Percentiles rank a stretch among this genome's conserved stretches.
phyloP scores from a whole-genome alignment of 192 early-diverging fungal genomes.

The Dimargaris cristalligena region DNA sequence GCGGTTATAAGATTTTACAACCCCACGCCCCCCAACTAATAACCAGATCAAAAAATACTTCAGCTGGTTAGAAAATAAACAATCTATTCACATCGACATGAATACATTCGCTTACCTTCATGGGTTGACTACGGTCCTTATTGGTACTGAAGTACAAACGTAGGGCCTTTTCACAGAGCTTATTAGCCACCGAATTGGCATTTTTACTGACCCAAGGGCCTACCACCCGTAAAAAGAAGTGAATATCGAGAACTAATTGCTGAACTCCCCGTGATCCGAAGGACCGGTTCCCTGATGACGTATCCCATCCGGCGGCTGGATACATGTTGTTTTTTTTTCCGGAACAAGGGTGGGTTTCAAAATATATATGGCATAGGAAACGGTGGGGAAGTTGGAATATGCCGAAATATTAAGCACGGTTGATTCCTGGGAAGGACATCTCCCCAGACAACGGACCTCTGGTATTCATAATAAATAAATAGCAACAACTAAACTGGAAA shows the following conservation, averaged over 20 bases:
- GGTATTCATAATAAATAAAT: not conserved
- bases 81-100: too few relatives aligned
- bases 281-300: constrained; percentile 12
- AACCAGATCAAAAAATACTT: too few relatives aligned
- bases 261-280: constrained; percentile 32
- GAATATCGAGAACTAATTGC: constrained; percentile 26
- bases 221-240: constrained; percentile 29
- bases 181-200: constrained; percentile 31
- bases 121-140: not conserved
- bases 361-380: too few relatives aligned
- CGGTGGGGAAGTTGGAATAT: too few relatives aligned
- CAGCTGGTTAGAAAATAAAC: too few relatives aligned
- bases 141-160: constrained; percentile 22
- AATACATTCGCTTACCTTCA: constrained; percentile 27
- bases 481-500: too few relatives aligned
- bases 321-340: too few relatives aligned
- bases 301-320: constrained; percentile 4
- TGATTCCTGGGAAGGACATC: not conserved
- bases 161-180: constrained; percentile 32
- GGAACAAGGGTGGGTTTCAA: too few relatives aligned
- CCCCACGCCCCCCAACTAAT: too few relatives aligned
- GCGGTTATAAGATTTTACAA: too few relatives aligned
- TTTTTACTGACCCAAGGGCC: constrained; percentile 30
- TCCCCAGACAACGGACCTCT: not conserved
- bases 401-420: too few relatives aligned